Percentiles rank a stretch among this genome's conserved stretches.
These are phyloP conservation scores for Aspergillus biplanus DNA, from an alignment of 495 filamentous ascomycete genomes.

Conservation along the genomic window DNA sequence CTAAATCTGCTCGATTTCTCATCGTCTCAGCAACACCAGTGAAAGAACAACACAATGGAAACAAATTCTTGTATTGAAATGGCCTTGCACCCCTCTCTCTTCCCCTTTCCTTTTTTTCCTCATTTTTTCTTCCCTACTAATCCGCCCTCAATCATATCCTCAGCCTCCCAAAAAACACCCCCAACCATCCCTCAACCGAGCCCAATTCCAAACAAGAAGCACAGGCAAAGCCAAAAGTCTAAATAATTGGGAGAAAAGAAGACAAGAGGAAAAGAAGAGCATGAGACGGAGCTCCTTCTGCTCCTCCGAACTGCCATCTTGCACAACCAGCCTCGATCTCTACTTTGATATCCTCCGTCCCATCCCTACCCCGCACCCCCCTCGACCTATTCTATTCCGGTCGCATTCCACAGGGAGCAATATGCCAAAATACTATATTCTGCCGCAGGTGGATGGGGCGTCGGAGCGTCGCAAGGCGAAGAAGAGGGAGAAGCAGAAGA, in stretches of 20 bases:
- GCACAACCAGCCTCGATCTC: constrained; percentile 16
- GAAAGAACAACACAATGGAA: background rate
- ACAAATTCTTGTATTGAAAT: background rate
- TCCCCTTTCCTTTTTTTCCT: constrained; percentile 26
- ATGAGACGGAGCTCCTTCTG: constrained; percentile 24
- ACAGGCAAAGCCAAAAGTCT: background rate
- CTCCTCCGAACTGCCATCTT: constrained; percentile 19
- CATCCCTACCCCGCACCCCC: constrained; percentile 1
- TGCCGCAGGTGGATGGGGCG: constrained; percentile 9
- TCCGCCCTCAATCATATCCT: constrained; percentile 21
- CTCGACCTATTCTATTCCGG: background rate
- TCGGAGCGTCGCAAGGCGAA: constrained; percentile 15
- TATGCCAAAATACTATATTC: background rate
- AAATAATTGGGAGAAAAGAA: constrained; percentile 1
- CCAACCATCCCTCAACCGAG: background rate
- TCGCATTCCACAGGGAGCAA: background rate
- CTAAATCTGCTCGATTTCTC: background rate
- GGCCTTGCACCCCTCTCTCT: background rate
- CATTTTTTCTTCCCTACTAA: constrained; percentile 8
- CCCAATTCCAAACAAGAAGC: background rate
- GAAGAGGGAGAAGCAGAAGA: constrained; percentile 23
- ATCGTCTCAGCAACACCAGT: background rate
- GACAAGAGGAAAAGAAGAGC: constrained; percentile 9
- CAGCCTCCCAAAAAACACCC: background rate
- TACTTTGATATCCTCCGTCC: constrained; percentile 19